phyloP scores from a whole-genome alignment of 2,329 filamentous ascomycete genomes.

The Colletotrichum acutatum region DNA sequence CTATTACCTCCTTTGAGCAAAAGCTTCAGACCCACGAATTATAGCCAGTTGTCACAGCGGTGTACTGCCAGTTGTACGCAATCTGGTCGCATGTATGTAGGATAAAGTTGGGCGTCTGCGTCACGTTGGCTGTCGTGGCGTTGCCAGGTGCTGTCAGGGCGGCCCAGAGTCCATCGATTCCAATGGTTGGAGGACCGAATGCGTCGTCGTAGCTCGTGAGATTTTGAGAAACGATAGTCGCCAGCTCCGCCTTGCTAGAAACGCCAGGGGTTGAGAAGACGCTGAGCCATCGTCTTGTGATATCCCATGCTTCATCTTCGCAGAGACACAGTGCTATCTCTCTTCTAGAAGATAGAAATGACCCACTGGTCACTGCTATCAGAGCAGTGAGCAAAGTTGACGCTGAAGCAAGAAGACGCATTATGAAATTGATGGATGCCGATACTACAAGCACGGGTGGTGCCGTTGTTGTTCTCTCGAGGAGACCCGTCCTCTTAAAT shows the following conservation, averaged over 20 bases:
- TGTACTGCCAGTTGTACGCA: constrained; percentile 24
- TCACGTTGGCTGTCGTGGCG: constrained; percentile 7
- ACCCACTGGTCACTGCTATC: not conserved
- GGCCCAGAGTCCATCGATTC: constrained; percentile 19
- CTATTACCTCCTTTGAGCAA: constrained; percentile 8
- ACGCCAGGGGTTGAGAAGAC: constrained; percentile 11
- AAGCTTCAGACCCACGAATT: constrained; percentile 4
- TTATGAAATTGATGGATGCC: not conserved
- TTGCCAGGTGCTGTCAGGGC: not conserved
- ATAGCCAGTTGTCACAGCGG: not conserved
- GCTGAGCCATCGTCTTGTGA: constrained; percentile 22
- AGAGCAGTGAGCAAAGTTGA: not conserved
- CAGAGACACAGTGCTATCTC: constrained; percentile 10
- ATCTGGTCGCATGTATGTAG: constrained; percentile 24
- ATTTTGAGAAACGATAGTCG: constrained; percentile 6
- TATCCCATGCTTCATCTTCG: constrained; percentile 18
- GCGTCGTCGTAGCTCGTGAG: constrained; percentile 26
- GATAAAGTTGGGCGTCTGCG: constrained; percentile 3
- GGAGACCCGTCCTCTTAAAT: not conserved
- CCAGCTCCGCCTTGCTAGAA: constrained; percentile 16
- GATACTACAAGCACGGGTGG: too few relatives aligned
- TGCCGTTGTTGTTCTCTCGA: not conserved
- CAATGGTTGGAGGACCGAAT: not conserved
- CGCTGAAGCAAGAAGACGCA: not conserved
- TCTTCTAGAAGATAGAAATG: not conserved